A percentile compares a stretch with the other conserved stretches of the same genome.
These are phyloP conservation scores for Ceratopteris richardii DNA, from an alignment of 75 land plant genomes.

Conservation along the genomic window DNA sequence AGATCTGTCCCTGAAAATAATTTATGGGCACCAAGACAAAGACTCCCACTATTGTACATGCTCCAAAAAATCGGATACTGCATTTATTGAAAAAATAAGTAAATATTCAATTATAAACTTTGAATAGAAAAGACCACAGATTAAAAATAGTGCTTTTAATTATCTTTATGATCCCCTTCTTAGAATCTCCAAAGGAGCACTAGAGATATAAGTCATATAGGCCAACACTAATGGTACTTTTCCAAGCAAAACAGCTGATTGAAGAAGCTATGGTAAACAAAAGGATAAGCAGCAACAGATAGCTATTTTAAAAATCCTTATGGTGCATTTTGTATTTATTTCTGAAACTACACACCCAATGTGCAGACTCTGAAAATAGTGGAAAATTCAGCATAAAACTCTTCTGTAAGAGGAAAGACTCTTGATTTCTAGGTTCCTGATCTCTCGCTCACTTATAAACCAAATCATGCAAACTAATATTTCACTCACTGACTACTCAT, in stretches of 20 bases:
- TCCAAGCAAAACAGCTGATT: not conserved
- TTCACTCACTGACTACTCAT: too few species aligned
- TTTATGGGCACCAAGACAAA: slow-evolving; percentile 70
- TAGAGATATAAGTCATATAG: not conserved
- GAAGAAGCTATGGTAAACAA: slow-evolving; percentile 1
- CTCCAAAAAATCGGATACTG: slow-evolving; percentile 71
- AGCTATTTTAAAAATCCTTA: too few species aligned
- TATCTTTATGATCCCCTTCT: not conserved
- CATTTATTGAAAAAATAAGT: slow-evolving; percentile 5
- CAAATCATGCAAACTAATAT: too few species aligned
- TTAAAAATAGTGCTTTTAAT: not conserved
- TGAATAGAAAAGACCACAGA: not conserved
- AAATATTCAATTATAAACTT: not conserved
- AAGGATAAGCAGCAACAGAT: too few species aligned
- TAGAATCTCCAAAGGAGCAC: too few species aligned
- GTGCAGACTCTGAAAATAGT: too few species aligned
- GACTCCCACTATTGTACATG: slow-evolving; percentile 61
- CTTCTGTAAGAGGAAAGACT: too few species aligned
- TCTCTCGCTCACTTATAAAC: too few species aligned
- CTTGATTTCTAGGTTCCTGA: too few species aligned
- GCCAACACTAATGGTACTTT: not conserved
- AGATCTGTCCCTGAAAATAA: slow-evolving; percentile 30
- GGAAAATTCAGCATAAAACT: too few species aligned
- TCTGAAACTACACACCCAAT: too few species aligned
- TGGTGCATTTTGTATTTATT: too few species aligned